A percentile compares a stretch with the other conserved stretches of the same genome.
Evolutionary conservation across 768 basidiomycete species (phyloP).

Genomic region (Paxillus involutus): DNA sequence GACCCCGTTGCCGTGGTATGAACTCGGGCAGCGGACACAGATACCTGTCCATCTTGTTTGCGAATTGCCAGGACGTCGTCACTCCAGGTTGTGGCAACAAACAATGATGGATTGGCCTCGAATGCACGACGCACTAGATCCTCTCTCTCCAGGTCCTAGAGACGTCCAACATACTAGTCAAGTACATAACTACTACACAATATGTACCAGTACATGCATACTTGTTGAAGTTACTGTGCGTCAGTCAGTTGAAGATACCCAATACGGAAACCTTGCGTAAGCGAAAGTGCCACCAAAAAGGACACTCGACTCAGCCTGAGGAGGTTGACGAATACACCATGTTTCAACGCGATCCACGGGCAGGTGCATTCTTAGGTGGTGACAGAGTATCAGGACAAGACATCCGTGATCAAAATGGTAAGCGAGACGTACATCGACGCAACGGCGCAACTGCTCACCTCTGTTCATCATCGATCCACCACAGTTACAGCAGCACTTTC

Average conservation of each 20-base stretch:
- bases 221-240: too few relatives aligned
- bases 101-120: too few relatives aligned
- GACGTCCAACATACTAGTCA: too few relatives aligned
- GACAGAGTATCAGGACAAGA: slow-evolving; percentile 94
- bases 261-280: slow-evolving; percentile 20
- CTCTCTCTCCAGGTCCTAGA: too few relatives aligned
- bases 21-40: too few relatives aligned
- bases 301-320: background rate
- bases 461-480: slow-evolving; percentile 3
- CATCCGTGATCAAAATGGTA: slow-evolving; percentile 96
- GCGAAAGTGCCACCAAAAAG: slow-evolving; percentile 6
- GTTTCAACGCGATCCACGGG: slow-evolving; percentile 90
- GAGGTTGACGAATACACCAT: slow-evolving; percentile 36
- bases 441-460: background rate
- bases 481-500: slow-evolving; percentile 92
- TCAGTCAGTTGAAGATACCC: background rate
- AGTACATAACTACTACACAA: too few relatives aligned
- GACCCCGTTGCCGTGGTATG: too few relatives aligned
- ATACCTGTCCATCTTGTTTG: slow-evolving; percentile 26
- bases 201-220: too few relatives aligned
- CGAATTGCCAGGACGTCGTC: too few relatives aligned
- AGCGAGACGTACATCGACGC: slow-evolving; percentile 6
- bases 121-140: too few relatives aligned
- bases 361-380: slow-evolving; percentile 91
- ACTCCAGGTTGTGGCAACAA: too few relatives aligned